These are phyloP conservation scores for Schizochytrium sp. DNA, from an alignment of 108 stramenopile species.

Conservation along the genomic window DNA sequence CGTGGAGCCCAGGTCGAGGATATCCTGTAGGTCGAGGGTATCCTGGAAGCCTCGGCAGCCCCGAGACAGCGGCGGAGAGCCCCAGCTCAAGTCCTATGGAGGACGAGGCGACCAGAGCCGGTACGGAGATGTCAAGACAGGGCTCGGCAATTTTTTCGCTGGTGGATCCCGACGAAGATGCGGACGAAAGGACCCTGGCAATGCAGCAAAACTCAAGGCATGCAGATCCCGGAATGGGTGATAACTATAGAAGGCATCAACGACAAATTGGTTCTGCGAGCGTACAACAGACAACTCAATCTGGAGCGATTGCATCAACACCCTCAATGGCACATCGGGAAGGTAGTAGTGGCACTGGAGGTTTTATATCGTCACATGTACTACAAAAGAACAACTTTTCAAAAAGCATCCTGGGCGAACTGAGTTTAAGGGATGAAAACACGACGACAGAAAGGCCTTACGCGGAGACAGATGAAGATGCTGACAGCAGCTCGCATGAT, in stretches of 20 bases:
- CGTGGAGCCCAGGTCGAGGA: too few species aligned
- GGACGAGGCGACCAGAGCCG: not conserved
- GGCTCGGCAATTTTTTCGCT: conserved; percentile 30
- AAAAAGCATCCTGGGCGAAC: too few species aligned
- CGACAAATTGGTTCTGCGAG: not conserved
- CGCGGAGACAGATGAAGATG: not conserved
- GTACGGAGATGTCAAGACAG: not conserved
- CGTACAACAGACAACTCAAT: too few species aligned
- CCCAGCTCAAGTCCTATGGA: not conserved
- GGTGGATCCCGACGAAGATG: conserved; percentile 11
- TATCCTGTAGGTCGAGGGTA: too few species aligned
- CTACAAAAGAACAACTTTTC: too few species aligned
- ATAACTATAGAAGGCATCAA: not conserved
- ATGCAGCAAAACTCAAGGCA: not conserved
- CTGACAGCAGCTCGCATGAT: not conserved
- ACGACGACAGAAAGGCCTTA: not conserved
- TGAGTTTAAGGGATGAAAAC: not conserved
- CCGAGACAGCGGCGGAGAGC: too few species aligned
- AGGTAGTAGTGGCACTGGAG: too few species aligned
- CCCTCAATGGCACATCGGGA: too few species aligned
- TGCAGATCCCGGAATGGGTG: not conserved
- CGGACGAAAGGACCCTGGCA: not conserved
- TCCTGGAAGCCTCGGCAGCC: too few species aligned
- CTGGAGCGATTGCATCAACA: too few species aligned
- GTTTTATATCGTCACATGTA: too few species aligned